phyloP scores from a whole-genome alignment of 2,329 filamentous ascomycete species.

The Penicillium glabrum region DNA sequence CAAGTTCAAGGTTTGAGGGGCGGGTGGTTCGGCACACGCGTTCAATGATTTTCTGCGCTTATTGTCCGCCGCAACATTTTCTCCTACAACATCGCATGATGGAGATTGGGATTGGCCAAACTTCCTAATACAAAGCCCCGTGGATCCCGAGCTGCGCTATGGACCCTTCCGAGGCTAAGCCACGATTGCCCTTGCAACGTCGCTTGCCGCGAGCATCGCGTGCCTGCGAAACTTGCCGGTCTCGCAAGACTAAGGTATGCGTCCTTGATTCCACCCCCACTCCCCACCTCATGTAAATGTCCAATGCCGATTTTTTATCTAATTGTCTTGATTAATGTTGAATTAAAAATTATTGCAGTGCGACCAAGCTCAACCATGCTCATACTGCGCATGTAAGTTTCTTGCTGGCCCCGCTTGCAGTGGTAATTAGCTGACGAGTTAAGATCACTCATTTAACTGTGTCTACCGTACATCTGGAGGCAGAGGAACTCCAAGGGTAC shows the following conservation, averaged over 20 bases:
- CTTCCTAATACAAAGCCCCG: not conserved
- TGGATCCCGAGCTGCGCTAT: not conserved
- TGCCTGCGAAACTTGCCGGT: slow-evolving; percentile 25
- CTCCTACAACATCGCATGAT: not conserved
- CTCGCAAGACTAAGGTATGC: slow-evolving; percentile 24
- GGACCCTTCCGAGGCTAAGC: not conserved
- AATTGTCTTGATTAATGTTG: not conserved
- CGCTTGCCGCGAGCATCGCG: slow-evolving; percentile 19
- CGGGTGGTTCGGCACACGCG: not conserved
- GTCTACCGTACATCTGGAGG: not conserved
- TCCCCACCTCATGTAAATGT: not conserved
- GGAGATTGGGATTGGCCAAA: not conserved
- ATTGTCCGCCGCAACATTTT: not conserved
- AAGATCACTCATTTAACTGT: slow-evolving; percentile 1
- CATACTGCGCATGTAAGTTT: not conserved
- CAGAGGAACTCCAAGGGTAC: slow-evolving; percentile 6
- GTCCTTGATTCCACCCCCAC: not conserved
- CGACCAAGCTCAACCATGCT: slow-evolving; percentile 1
- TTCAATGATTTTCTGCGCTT: not conserved
- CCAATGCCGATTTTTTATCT: not conserved
- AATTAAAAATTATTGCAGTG: not conserved
- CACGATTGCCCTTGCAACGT: slow-evolving; percentile 6
- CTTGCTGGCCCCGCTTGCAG: not conserved
- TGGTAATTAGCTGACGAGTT: not conserved
- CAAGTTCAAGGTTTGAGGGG: not conserved